Percentiles rank a stretch among this genome's conserved stretches.
These are phyloP conservation scores for Aspergillus oerlinghausenensis DNA, from an alignment of 2,329 filamentous ascomycete genomes.

Conservation along the genomic window DNA sequence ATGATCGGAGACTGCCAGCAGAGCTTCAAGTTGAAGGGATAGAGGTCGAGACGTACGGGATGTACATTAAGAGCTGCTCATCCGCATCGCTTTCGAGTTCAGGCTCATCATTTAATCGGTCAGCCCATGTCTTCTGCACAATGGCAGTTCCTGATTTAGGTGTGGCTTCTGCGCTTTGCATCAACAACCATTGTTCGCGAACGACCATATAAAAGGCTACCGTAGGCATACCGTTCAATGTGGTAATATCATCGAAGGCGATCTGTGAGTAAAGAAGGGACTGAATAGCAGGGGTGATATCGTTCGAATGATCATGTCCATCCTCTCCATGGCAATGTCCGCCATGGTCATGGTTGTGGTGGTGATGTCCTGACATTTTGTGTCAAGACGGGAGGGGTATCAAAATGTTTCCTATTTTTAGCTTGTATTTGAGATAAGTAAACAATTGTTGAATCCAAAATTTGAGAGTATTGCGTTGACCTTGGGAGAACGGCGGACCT, in stretches of 20 bases:
- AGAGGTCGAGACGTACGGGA: conserved; percentile 60
- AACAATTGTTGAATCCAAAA: background rate
- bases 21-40: background rate
- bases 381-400: background rate
- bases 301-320: conserved; percentile 82
- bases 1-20: background rate
- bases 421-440: background rate
- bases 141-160: conserved; percentile 67
- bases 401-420: background rate
- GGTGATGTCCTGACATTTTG: conserved; percentile 34
- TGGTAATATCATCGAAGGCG: conserved; percentile 77
- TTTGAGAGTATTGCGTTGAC: background rate
- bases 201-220: background rate
- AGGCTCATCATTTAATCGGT: conserved; percentile 66
- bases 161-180: conserved; percentile 46
- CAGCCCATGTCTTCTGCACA: conserved; percentile 85
- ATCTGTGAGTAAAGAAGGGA: conserved; percentile 88
- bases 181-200: conserved; percentile 1
- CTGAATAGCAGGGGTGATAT: conserved; percentile 86
- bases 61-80: conserved; percentile 86
- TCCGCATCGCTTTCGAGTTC: conserved; percentile 83
- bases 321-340: conserved; percentile 49
- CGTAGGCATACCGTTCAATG: conserved; percentile 62
- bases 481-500: conserved; percentile 5
- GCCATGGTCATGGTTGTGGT: conserved; percentile 36